Percentiles rank a stretch among this genome's conserved stretches.
Evolutionary conservation across 2,329 filamentous ascomycete genomes (phyloP).

Genomic region (Aspergillus sp.): DNA sequence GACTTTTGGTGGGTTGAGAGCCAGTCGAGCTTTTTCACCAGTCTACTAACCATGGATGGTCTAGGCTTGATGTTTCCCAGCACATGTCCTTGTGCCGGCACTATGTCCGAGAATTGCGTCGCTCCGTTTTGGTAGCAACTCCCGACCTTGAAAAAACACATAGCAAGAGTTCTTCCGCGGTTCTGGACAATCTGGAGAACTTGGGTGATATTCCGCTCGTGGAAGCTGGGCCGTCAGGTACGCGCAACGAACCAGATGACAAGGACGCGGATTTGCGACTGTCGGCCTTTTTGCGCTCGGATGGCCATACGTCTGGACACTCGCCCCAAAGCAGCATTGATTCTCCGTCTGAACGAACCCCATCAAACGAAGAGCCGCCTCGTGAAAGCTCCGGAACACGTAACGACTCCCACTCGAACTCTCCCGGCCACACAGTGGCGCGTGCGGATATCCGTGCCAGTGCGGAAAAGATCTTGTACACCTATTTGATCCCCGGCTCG

Average conservation of each 20-base stretch:
- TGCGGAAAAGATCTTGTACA: slow-evolving; percentile 98
- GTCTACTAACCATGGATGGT: slow-evolving; percentile 6
- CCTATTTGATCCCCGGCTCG: slow-evolving; percentile 87
- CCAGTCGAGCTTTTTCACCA: background rate
- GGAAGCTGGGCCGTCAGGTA: slow-evolving; percentile 50
- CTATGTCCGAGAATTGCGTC: slow-evolving; percentile 90
- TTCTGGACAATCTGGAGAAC: slow-evolving; percentile 67
- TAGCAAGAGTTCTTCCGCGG: slow-evolving; percentile 79
- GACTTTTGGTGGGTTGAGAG: slow-evolving; percentile 78
- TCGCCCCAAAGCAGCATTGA: slow-evolving; percentile 52
- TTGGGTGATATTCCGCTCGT: slow-evolving; percentile 55
- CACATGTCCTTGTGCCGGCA: slow-evolving; percentile 96
- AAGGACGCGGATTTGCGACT: slow-evolving; percentile 82
- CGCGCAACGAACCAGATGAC: slow-evolving; percentile 54
- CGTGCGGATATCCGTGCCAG: slow-evolving; percentile 86
- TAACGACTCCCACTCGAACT: slow-evolving; percentile 64
- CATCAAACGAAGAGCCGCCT: slow-evolving; percentile 44
- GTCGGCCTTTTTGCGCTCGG: slow-evolving; percentile 76
- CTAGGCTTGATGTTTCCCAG: slow-evolving; percentile 96
- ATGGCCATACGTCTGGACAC: slow-evolving; percentile 42
- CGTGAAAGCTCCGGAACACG: slow-evolving; percentile 58
- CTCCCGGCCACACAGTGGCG: slow-evolving; percentile 77
- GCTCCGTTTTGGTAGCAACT: slow-evolving; percentile 88
- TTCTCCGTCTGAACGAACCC: slow-evolving; percentile 37
- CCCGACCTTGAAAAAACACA: slow-evolving; percentile 78